Evolutionary conservation across 805 yeast genomes (phyloP), one percentile per base, ranked within the genome.

Genomic region (Candida silvicultrix): DNA sequence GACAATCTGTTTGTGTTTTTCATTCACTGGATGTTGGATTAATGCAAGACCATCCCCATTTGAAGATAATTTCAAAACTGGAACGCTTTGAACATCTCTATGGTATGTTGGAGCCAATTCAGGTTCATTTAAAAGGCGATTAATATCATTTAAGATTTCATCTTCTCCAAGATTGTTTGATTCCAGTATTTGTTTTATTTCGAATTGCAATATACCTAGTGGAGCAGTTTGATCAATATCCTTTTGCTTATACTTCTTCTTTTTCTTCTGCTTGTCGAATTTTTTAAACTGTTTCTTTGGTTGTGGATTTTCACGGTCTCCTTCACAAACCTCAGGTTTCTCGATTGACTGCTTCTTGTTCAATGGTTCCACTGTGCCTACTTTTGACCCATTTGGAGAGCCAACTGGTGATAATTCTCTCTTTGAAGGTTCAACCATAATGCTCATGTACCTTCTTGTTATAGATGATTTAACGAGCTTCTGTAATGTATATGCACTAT

Each of bases 31-130:
- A 54, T 81, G 81, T 5, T 73, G 67, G 41, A 85, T 73, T 5
- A 89, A 49, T 0, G 86, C 96, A 20, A 92, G 56, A 1, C 97
- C 97, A 51, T 89, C 96, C 45, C 98, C 98, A 50, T 81, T 86
- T 2, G 96, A 83, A 11, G 88, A 71, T 15, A 85, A 65, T 40
- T 69, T 71, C 29, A 75, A 55, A 42, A 94, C 71, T 49, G 74
- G 65, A 18, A 88, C 89, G 46, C 80, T 68, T 1, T 66, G 60
- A 2, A 83, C 85, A 2, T 62, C 64, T 45, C 90, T 72, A 58
- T 87, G 86, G 55, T 79, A 83, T 38, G 61, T 66, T 2, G 68
- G 50, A 41, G 65, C 72, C 59, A 55, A 66, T 53, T 36, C 71
- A 28, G 67, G 64, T 54, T 84, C 82, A 60, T 85, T 85, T 44